Evolutionary conservation across 805 yeast species (phyloP), one percentile per base, ranked within the genome.

Genomic region (Wickerhamiella galacta): DNA sequence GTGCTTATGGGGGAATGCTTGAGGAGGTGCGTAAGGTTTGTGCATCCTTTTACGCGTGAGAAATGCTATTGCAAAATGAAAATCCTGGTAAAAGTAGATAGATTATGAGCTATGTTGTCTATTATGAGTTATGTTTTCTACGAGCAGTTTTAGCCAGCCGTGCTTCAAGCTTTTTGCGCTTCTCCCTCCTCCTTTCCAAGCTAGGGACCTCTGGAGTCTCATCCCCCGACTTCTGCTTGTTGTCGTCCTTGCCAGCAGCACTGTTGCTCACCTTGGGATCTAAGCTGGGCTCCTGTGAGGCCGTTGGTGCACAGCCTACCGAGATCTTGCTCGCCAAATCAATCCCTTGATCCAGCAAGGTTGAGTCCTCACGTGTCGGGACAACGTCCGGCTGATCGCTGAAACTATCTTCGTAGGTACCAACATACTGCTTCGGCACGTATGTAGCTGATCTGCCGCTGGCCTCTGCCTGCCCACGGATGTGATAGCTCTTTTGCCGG

Each of bases 401-500:
- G n/a, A 25, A n/a, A 15, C 18, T n/a, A 4, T 12, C 6, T 8
- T n/a, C 28, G 25, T 25, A 25, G 20, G 19, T 20, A 5, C n/a
- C 18, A 11, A n/a, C 24, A 11, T 25, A 25, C 7, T 25, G 23
- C 12, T 25, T 25, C 5, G 34, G 34, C 5, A 20, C 16, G 16
- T 31, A 31, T 11, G 11, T 20, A 9, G 29, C 19, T 10, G 34
- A 18, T 6, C 34, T 15, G 11, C 25, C 25, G 16, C 19, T 5
- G n/a, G 34, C 29, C 8, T 31, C 34, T 14, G 16, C 17, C 30
- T 25, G 18, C 11, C 23, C 20, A 3, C 34, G 24, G 10, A 31
- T 31, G 24, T 31, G 34, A 19, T 23, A 31, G 20, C 23, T 25
- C 25, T 31, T 31, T 15, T 25, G 28, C 4, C 28, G 25, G 20